These are phyloP conservation scores for Xanthoceras sorbifolium DNA, from an alignment of 345 rosid species.

Conservation along the genomic window DNA sequence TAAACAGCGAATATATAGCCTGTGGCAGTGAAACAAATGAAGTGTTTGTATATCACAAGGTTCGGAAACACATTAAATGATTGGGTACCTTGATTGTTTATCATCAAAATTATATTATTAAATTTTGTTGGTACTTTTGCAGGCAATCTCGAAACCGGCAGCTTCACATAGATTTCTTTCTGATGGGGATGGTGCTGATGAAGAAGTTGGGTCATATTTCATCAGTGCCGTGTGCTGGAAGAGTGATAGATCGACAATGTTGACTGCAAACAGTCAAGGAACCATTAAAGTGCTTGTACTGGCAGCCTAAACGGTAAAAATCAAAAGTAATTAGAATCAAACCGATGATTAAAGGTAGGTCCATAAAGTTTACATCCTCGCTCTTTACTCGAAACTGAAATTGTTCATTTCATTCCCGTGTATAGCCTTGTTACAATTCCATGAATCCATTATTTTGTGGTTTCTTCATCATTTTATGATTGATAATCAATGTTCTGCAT, in stretches of 20 bases:
- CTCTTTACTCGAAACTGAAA: not conserved
- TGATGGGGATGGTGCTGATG: conserved; percentile 36
- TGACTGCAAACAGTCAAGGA: conserved; percentile 65
- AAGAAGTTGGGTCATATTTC: conserved; percentile 43
- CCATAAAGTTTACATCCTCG: not conserved
- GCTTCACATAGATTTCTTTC: conserved; percentile 56
- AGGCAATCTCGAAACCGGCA: conserved; percentile 56
- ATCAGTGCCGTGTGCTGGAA: conserved; percentile 73
- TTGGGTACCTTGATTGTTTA: not conserved
- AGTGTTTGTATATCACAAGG: conserved; percentile 75
- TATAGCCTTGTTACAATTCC: not conserved
- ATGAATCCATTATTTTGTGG: not conserved
- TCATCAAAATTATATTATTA: not conserved
- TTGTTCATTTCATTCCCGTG: not conserved
- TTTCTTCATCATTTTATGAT: not conserved
- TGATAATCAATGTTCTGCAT: not conserved
- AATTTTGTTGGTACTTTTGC: conserved; percentile 17
- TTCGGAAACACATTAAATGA: conserved; percentile 10
- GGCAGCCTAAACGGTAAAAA: conserved; percentile 40
- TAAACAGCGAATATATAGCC: conserved; percentile 49
- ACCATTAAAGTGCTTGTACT: conserved; percentile 52
- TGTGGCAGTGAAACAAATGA: conserved; percentile 80
- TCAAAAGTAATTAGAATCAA: not conserved
- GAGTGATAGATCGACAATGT: conserved; percentile 54
- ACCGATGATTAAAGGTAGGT: not conserved